Conservation (phyloP, 352 stramenopile genomes). For the Phytopythium helicoides region DNA sequence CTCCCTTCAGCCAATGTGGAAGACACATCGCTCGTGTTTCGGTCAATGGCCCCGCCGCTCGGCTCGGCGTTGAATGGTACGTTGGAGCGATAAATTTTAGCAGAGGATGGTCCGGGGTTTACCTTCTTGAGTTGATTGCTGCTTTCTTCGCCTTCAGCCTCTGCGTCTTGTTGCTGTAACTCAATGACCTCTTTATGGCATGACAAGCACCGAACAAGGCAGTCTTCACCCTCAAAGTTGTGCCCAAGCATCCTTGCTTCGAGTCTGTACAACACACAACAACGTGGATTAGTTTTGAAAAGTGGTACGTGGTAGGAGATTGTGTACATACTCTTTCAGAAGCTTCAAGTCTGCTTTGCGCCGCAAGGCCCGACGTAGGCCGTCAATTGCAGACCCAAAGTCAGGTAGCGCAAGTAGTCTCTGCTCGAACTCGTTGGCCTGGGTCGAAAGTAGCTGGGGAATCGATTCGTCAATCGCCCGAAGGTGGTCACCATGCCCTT, state of each 20-base stretch:
- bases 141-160: slow-evolving; percentile 20
- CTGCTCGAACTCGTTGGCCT: slow-evolving; percentile 34
- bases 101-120: slow-evolving; percentile 46
- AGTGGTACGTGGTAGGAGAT: no score
- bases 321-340: slow-evolving; percentile 48
- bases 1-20: no score
- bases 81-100: slow-evolving; percentile 61
- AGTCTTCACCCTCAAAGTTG: slow-evolving; percentile 55
- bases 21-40: neutral
- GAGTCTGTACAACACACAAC: slow-evolving; percentile 26
- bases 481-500: slow-evolving; percentile 31
- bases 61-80: slow-evolving; percentile 52
- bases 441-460: slow-evolving; percentile 19
- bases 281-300: neutral
- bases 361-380: slow-evolving; percentile 32
- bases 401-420: slow-evolving; percentile 44
- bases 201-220: slow-evolving; percentile 62
- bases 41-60: neutral
- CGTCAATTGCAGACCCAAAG: slow-evolving; percentile 40
- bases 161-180: slow-evolving; percentile 11
- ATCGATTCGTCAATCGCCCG: slow-evolving; percentile 23
- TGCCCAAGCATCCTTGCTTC: slow-evolving; percentile 48
- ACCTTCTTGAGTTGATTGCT: slow-evolving; percentile 34
- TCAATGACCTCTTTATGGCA: slow-evolving; percentile 64
- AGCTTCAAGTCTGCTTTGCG: slow-evolving; percentile 65